phyloP scores from a whole-genome alignment of 257 asterid species.

The Plantago major region DNA sequence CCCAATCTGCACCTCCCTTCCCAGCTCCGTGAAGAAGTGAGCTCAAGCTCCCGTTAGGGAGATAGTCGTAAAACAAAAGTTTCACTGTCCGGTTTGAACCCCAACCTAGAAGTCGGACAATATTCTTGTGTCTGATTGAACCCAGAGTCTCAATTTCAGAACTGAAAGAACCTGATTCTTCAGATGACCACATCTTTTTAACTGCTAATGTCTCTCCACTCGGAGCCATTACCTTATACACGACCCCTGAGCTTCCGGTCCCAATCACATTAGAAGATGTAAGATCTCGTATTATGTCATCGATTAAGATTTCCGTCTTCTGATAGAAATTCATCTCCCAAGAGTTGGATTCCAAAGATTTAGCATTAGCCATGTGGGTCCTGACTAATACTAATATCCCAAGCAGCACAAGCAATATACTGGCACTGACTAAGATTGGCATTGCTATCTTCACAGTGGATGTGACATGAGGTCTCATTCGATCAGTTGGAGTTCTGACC shows the following conservation, averaged over 20 bases:
- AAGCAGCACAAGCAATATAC: conserved; percentile 64
- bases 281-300: conserved; percentile 61
- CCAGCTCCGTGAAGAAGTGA: conserved; percentile 89
- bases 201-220: conserved; percentile 71
- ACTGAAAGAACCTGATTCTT: conserved; percentile 66
- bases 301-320: conserved; percentile 67
- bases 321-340: conserved; percentile 94
- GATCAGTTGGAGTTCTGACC: conserved; percentile 45
- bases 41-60: conserved; percentile 93
- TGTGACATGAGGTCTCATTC: conserved; percentile 31
- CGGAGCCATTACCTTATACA: conserved; percentile 63
- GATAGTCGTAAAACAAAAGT: conserved; percentile 79
- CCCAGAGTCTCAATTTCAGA: conserved; percentile 82
- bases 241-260: conserved; percentile 98
- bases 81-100: conserved; percentile 73
- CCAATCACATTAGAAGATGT: conserved; percentile 88
- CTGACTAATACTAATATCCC: conserved; percentile 56
- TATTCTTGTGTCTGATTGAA: conserved; percentile 88
- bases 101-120: conserved; percentile 88
- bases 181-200: conserved; percentile 94
- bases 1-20: conserved; percentile 90
- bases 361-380: conserved; percentile 37
- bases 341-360: conserved; percentile 36
- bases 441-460: conserved; percentile 73
- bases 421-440: conserved; percentile 76